A percentile compares a stretch with the other conserved stretches of the same genome.
phyloP scores from a whole-genome alignment of 31 red algal genomes.

The Odonthalia washingtoniensis region DNA sequence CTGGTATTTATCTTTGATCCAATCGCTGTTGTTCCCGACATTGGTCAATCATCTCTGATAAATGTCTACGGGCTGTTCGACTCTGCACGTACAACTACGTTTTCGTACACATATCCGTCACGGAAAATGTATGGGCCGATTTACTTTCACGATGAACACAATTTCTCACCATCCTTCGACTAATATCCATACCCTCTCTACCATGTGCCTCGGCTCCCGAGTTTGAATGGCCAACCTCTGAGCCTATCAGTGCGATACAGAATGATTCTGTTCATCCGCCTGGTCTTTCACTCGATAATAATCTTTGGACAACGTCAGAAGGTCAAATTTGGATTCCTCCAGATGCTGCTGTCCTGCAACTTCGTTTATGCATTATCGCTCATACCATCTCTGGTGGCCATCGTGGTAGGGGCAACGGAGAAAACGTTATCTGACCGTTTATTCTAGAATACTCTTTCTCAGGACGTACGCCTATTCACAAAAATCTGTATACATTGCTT shows the following conservation, averaged over 20 bases:
- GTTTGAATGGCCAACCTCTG: neutral
- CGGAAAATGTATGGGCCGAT: neutral
- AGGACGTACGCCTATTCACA: neutral
- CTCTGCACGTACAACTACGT: neutral
- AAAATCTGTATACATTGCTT: constrained; percentile 5
- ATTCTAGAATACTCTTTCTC: neutral
- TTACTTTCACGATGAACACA: constrained; percentile 1
- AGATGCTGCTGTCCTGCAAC: neutral
- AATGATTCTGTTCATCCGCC: neutral
- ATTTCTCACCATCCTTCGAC: neutral
- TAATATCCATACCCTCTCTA: neutral
- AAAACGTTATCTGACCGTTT: neutral
- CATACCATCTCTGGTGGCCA: neutral
- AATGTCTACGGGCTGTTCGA: constrained; percentile 11
- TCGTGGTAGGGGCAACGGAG: neutral
- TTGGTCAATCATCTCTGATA: neutral
- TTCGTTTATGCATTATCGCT: constrained; percentile 18
- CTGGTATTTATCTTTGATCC: too few relatives aligned
- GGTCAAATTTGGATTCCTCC: neutral
- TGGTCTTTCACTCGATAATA: neutral
- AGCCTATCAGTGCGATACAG: neutral
- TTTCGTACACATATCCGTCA: neutral
- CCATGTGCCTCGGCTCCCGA: neutral
- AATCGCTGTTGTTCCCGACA: too few relatives aligned
- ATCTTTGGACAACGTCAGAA: neutral